Evolutionary conservation across 306 rosid genomes (phyloP).

Genomic region (Chamaecrista fasciculata): DNA sequence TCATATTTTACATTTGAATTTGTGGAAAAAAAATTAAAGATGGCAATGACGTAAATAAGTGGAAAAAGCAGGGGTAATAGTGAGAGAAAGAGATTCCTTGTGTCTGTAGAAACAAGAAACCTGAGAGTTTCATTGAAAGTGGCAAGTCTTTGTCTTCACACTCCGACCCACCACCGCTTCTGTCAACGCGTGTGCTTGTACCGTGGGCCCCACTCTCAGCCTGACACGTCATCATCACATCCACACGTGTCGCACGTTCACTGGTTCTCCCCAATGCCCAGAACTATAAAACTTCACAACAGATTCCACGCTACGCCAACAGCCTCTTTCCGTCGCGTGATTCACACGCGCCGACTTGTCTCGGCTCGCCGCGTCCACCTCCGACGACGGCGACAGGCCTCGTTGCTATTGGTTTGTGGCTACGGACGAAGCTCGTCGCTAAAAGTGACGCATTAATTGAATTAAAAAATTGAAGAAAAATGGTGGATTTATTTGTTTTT

Average conservation of each 20-base stretch:
- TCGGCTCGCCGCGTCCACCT: neutral
- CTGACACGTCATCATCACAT: conserved; percentile 8
- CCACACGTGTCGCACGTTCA: conserved; percentile 31
- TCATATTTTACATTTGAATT: too few species aligned
- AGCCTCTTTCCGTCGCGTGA: neutral
- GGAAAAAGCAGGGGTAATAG: neutral
- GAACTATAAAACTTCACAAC: neutral
- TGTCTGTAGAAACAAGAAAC: conserved; percentile 10
- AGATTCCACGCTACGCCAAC: conserved; percentile 42
- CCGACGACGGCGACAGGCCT: too few species aligned
- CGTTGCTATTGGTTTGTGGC: too few species aligned
- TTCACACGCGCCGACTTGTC: neutral
- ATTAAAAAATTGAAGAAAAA: too few species aligned
- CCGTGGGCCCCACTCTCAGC: neutral
- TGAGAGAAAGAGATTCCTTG: neutral
- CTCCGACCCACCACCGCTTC: neutral
- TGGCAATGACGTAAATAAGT: conserved; percentile 4
- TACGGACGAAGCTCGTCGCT: too few species aligned
- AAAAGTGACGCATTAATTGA: too few species aligned
- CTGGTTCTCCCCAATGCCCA: conserved; percentile 1
- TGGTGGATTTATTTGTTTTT: too few species aligned
- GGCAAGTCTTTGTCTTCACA: conserved; percentile 18
- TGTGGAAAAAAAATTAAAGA: neutral
- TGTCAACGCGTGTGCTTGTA: too few species aligned
- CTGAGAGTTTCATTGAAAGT: conserved; percentile 2